Evolutionary conservation across 2,329 filamentous ascomycete genomes (phyloP).

Genomic region (Cladophialophora exuberans): DNA sequence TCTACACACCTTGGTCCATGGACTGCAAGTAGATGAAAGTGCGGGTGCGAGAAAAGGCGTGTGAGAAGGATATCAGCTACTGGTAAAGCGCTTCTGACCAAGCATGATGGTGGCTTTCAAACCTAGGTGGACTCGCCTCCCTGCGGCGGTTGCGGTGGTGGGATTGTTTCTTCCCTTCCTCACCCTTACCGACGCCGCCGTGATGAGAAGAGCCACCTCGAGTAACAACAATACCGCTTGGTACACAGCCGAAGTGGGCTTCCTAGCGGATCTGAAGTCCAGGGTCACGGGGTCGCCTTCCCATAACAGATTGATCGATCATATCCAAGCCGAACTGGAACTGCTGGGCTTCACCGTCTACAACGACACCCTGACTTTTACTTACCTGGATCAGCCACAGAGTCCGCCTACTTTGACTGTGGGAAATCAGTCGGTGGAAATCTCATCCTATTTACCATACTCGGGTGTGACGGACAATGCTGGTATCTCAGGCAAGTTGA

Average conservation of each 20-base stretch:
- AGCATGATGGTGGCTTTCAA: no score
- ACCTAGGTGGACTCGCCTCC: no score
- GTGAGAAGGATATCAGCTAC: no score
- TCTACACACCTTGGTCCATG: no score
- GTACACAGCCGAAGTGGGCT: conserved; percentile 5
- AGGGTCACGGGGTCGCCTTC: conserved; percentile 3
- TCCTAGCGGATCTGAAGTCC: conserved; percentile 6
- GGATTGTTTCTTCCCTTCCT: no score
- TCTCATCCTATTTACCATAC: conserved; percentile 14
- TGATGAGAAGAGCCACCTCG: no score
- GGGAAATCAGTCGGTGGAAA: background rate
- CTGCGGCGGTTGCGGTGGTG: no score
- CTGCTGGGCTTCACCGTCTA: conserved; percentile 1
- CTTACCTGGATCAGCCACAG: conserved; percentile 11
- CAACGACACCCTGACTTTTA: conserved; percentile 5
- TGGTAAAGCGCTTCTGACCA: no score
- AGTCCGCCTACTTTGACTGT: conserved; percentile 13
- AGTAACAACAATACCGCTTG: no score
- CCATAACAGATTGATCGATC: conserved; percentile 17
- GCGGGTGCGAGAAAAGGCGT: no score
- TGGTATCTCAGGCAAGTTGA: background rate
- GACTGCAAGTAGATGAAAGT: no score
- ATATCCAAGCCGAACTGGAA: conserved; percentile 5
- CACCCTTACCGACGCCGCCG: no score
- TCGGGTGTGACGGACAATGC: conserved; percentile 3